phyloP scores from a whole-genome alignment of 2,329 filamentous ascomycete genomes.

The Fusarium sp. region DNA sequence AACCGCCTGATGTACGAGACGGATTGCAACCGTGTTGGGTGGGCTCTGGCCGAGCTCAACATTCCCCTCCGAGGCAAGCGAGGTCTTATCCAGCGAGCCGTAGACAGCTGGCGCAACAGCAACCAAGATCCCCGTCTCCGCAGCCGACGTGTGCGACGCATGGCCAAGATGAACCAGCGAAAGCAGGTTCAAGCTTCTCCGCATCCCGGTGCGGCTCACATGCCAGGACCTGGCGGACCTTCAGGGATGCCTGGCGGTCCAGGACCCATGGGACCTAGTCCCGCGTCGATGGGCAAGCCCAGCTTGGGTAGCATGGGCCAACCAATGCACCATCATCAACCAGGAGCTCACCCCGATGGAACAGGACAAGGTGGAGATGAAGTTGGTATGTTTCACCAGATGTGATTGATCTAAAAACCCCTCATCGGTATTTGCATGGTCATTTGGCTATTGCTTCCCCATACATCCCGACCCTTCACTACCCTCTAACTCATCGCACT shows the following conservation, averaged over 20 bases:
- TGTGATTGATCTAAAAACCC: slow-evolving; percentile 69
- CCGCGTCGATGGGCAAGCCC: slow-evolving; percentile 72
- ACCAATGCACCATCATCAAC: slow-evolving; percentile 76
- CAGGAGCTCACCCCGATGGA: slow-evolving; percentile 59
- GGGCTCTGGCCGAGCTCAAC: slow-evolving; percentile 95
- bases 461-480: slow-evolving; percentile 34
- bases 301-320: slow-evolving; percentile 75
- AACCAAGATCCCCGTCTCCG: slow-evolving; percentile 94
- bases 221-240: slow-evolving; percentile 75
- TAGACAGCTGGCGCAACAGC: slow-evolving; percentile 99
- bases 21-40: slow-evolving; percentile 99
- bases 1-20: slow-evolving; percentile 97
- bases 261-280: slow-evolving; percentile 71
- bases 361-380: slow-evolving; percentile 78
- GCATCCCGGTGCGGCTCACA: slow-evolving; percentile 69
- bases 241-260: slow-evolving; percentile 73
- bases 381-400: slow-evolving; percentile 98
- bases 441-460: slow-evolving; percentile 41
- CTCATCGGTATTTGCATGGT: slow-evolving; percentile 55
- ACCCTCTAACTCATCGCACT: slow-evolving; percentile 12
- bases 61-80: slow-evolving; percentile 91
- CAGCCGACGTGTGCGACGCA: slow-evolving; percentile 90
- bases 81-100: slow-evolving; percentile 94
- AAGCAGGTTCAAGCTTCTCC: slow-evolving; percentile 75
- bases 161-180: slow-evolving; percentile 95